Evolutionary conservation across 179 eudicot genomes (phyloP), one percentile per base, ranked within the genome.

Genomic region (Beta corolliflora): DNA sequence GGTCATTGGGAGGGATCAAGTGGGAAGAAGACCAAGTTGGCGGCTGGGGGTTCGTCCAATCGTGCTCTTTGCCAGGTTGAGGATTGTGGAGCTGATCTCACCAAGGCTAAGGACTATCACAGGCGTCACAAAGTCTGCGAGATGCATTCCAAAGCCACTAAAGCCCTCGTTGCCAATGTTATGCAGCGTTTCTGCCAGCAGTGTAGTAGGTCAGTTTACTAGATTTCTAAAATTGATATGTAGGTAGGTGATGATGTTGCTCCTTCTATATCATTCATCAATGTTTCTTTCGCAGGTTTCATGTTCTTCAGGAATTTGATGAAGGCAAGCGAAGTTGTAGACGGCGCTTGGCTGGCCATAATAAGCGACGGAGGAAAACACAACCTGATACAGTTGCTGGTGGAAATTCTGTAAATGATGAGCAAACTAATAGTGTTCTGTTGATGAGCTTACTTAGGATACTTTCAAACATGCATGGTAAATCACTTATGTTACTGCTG

Each of bases 241-340:
- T 36, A 36, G 23, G 41, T 36, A 36, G 41, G 41, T 36, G 41
- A 36, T 36, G 41, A 36, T 72, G 19, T 19, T 45, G 48, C 23
- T 76, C 56, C 18, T 55, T 65, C 14, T 18, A 13, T 45, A 5
- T 54, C 23, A 64, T 73, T 58, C 13, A 65, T 21, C 41, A 36
- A 36, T 36, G 68, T 48, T 79, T 48, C 81, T 9, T 84, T 55
- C 55, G 77, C 88, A 94, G 98, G 87, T 94, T 94, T 88, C 98
- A 94, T 88, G 86, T 71, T 75, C 97, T 94, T 75, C 85, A 91
- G 83, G 97, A 92, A 82, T 94, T 94, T 85, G 98, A 94, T 81
- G 94, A 94, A 83, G 97, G 94, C 45, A 94, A 92, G 88, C 84
- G 41, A 36, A 36, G 41, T 36, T 36, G 41, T 36, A 36, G 41